Evolutionary conservation across 345 rosid species (phyloP).

Genomic region (Eucalyptus regnans): DNA sequence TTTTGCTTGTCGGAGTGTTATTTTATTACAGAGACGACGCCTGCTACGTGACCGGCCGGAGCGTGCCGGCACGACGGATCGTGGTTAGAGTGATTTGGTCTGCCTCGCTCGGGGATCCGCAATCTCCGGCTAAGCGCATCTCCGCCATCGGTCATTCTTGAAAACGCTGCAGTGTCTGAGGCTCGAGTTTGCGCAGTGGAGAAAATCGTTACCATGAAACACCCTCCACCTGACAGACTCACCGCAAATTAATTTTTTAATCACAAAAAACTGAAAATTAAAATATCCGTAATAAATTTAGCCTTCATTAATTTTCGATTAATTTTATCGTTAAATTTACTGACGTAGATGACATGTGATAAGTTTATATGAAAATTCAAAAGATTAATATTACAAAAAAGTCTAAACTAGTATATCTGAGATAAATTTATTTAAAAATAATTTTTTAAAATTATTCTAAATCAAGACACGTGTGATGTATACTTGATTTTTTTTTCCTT

Average conservation of each 20-base stretch:
- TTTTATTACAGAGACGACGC: neutral
- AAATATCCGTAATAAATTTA: no score
- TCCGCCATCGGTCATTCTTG: neutral
- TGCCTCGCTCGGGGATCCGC: neutral
- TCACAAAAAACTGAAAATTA: accelerated
- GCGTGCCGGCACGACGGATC: neutral
- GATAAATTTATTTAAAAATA: no score
- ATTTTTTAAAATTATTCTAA: no score
- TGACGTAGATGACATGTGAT: accelerated
- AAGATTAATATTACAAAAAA: no score
- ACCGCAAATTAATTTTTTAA: no score
- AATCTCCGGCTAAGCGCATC: neutral
- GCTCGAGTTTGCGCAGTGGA: neutral
- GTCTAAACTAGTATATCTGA: accelerated
- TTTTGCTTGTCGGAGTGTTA: neutral
- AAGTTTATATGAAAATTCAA: no score
- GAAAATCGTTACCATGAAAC: neutral
- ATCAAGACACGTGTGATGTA: no score
- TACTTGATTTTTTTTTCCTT: no score
- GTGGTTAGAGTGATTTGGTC: neutral
- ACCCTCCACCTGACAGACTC: no score
- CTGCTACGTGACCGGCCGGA: neutral
- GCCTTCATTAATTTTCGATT: no score
- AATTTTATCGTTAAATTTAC: no score
- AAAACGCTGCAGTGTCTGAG: neutral